A percentile compares a stretch with the other conserved stretches of the same genome.
Evolutionary conservation across 1,139 yeast genomes (phyloP).

Genomic region (Ashbya aceris): DNA sequence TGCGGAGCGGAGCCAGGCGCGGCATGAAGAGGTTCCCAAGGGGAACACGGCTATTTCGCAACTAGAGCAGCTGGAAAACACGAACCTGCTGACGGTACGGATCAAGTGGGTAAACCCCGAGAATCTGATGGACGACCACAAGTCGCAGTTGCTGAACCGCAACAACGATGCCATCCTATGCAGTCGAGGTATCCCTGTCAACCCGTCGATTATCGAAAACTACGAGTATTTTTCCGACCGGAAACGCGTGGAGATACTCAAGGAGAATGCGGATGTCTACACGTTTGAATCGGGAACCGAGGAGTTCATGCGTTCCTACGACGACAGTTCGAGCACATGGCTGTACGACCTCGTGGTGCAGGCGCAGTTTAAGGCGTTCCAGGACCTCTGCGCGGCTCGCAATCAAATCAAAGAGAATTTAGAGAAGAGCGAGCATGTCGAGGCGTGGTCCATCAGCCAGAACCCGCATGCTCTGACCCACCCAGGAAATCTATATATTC

Average conservation of each 20-base stretch:
- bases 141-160: slow-evolving; percentile 7
- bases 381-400: slow-evolving; percentile 9
- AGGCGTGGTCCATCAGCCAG: slow-evolving; percentile 24
- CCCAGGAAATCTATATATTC: slow-evolving; percentile 57
- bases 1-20: background rate
- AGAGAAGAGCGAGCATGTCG: slow-evolving; percentile 7
- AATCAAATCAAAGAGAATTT: slow-evolving; percentile 8
- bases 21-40: slow-evolving; percentile 1
- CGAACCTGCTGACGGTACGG: slow-evolving; percentile 22
- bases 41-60: slow-evolving; percentile 10
- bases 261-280: slow-evolving; percentile 16
- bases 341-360: slow-evolving; percentile 23
- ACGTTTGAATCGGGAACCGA: slow-evolving; percentile 19
- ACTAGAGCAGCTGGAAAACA: slow-evolving; percentile 25
- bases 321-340: slow-evolving; percentile 10
- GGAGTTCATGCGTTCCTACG: slow-evolving; percentile 15
- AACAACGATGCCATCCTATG: slow-evolving; percentile 11
- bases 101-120: slow-evolving; percentile 15
- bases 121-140: slow-evolving; percentile 6
- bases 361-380: slow-evolving; percentile 22
- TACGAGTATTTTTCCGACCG: slow-evolving; percentile 24
- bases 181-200: slow-evolving; percentile 17
- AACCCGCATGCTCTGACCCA: slow-evolving; percentile 42
- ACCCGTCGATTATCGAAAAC: slow-evolving; percentile 20
- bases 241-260: slow-evolving; percentile 16